A percentile compares a stretch with the other conserved stretches of the same genome.
These are phyloP conservation scores for Venturia carpophila DNA, from an alignment of 2,329 filamentous ascomycete species.

Conservation along the genomic window DNA sequence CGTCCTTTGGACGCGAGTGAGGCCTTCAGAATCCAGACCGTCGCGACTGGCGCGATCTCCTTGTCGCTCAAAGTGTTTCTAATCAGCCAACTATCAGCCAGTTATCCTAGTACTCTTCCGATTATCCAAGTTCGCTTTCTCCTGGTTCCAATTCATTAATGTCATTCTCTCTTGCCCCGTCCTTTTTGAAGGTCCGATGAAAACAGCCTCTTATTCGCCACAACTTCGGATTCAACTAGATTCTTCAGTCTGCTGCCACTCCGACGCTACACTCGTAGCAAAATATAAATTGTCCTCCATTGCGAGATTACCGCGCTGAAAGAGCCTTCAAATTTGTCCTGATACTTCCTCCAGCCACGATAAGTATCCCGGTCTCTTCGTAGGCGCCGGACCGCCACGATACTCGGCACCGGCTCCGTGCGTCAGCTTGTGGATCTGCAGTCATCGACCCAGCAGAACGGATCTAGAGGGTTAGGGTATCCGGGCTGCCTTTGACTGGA, in stretches of 20 bases:
- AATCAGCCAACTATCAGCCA: too few species aligned
- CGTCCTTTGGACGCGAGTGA: too few species aligned
- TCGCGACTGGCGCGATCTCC: too few species aligned
- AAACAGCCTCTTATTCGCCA: background rate
- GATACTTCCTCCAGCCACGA: background rate
- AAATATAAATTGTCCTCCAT: background rate
- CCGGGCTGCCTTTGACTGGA: background rate
- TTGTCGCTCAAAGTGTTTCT: too few species aligned
- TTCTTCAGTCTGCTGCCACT: background rate
- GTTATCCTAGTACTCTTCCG: too few species aligned
- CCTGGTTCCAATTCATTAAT: too few species aligned
- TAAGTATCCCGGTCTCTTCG: background rate
- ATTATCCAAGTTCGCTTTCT: too few species aligned
- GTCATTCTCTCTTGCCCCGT: background rate
- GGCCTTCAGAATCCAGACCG: too few species aligned
- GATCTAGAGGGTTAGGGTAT: background rate
- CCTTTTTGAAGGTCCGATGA: background rate
- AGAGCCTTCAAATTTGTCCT: background rate
- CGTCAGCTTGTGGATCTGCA: background rate
- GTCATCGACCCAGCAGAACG: background rate
- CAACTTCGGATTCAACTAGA: background rate
- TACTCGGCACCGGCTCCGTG: background rate
- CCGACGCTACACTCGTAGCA: background rate
- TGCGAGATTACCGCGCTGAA: background rate
- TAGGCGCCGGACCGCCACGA: background rate